Conservation (phyloP, 2,329 filamentous ascomycete species). For the Fusarium odoratissimum region DNA sequence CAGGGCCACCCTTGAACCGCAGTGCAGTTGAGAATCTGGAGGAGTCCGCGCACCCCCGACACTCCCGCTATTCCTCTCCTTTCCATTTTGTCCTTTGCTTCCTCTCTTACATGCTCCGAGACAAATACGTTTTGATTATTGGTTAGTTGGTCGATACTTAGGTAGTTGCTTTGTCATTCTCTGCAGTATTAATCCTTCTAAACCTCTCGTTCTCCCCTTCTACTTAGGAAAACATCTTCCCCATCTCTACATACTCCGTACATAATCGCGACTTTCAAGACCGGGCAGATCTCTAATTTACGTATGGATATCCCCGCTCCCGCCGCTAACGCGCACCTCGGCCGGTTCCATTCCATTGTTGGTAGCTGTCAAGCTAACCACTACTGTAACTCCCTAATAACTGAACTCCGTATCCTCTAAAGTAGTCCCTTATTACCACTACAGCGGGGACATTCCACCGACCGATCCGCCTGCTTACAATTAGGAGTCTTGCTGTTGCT, state of each 20-base stretch:
- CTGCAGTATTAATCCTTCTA: neutral
- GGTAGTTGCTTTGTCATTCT: neutral
- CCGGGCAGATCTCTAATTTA: slow-evolving; percentile 27
- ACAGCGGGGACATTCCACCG: slow-evolving; percentile 11
- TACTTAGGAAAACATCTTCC: neutral
- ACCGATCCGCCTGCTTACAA: slow-evolving; percentile 21
- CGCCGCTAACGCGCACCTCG: slow-evolving; percentile 34
- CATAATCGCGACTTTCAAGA: neutral
- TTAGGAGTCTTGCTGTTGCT: slow-evolving; percentile 10
- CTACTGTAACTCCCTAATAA: neutral
- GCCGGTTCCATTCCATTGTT: slow-evolving; percentile 15
- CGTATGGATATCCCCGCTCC: slow-evolving; percentile 26
- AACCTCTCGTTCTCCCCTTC: neutral
- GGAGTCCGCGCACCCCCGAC: slow-evolving; percentile 35
- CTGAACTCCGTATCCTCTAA: neutral
- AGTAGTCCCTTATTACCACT: slow-evolving; percentile 6
- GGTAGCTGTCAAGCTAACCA: slow-evolving; percentile 15
- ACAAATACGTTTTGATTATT: neutral
- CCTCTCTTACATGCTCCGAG: slow-evolving; percentile 4
- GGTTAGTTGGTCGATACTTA: neutral
- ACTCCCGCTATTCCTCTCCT: slow-evolving; percentile 27
- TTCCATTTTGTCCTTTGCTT: slow-evolving; percentile 9
- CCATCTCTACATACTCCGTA: neutral
- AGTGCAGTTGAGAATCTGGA: slow-evolving; percentile 38
- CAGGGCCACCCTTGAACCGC: slow-evolving; percentile 32